Percentiles rank a stretch among this genome's conserved stretches.
These are phyloP conservation scores for Xylariaceae sp. DNA, from an alignment of 2,329 filamentous ascomycete species.

Conservation along the genomic window DNA sequence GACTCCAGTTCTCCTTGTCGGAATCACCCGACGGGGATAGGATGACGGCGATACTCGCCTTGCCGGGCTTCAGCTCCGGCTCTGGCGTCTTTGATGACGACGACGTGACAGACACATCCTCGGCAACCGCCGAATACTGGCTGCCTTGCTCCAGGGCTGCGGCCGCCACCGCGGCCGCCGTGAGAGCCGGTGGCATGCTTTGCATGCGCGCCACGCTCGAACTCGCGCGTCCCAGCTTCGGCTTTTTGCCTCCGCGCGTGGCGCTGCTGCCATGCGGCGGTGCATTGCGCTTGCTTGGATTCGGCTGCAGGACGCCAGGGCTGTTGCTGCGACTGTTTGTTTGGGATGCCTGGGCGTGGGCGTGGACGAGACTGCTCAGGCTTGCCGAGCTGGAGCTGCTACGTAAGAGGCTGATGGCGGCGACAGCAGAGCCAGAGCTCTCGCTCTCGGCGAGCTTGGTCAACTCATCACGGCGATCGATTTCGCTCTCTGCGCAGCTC, in stretches of 20 bases:
- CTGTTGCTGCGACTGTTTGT: conserved; percentile 4
- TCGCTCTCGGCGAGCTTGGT: conserved; percentile 79
- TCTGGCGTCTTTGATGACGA: conserved; percentile 8
- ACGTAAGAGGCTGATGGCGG: conserved; percentile 75
- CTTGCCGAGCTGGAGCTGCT: conserved; percentile 53
- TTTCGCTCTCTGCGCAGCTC: conserved; percentile 80
- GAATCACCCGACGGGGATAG: conserved; percentile 61
- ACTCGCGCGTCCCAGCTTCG: conserved; percentile 55
- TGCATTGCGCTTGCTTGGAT: conserved; percentile 63
- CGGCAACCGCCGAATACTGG: conserved; percentile 11
- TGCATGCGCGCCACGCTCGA: conserved; percentile 63
- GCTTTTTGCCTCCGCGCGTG: conserved; percentile 48
- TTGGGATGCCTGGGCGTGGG: conserved; percentile 18
- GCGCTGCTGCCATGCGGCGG: conserved; percentile 23
- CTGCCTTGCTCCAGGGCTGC: not conserved
- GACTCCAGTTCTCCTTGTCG: conserved; percentile 91
- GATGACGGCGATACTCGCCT: conserved; percentile 34
- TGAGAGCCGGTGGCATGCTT: conserved; percentile 24
- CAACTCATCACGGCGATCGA: conserved; percentile 71
- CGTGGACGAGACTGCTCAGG: conserved; percentile 32
- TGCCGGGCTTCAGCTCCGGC: conserved; percentile 34
- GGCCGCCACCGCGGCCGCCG: not conserved
- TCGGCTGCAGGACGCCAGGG: conserved; percentile 41
- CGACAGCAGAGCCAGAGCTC: conserved; percentile 71
- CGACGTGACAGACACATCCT: conserved; percentile 3